Base-by-base conservation (phyloP, 1,139 yeast species). In the Debaryomyces sp. region DNA sequence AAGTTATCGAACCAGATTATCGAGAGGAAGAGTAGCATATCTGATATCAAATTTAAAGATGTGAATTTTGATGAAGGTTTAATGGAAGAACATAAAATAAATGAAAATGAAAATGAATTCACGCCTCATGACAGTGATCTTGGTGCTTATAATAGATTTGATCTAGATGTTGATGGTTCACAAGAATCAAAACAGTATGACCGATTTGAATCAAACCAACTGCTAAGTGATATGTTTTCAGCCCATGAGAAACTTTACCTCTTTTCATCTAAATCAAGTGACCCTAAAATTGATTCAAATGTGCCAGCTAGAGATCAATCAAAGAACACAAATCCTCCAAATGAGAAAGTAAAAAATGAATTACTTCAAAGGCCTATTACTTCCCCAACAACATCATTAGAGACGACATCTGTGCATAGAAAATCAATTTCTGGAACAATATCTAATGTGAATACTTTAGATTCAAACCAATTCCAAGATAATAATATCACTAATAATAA, bases 161-260 rank as follows among this genome's bases (percentile, higher is more conserved):
- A 47, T 22, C 52, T 44, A 8, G 35, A 44, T 13, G 38, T 21
- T 5, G 45, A 47, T 13, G 45, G 41, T 15, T 23, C 44, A 12
- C 44, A 24, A 15, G 33, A 29, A 27, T 15, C 42, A 12, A 12
- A 35, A 18, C 26, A 21, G 15, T 22, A 13, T 27, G 32, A 33
- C 40, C 43, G 34, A 30, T 36, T 44, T 7, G 54, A 49, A 41
- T 51, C 58, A 1, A 50, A 55, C 39, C 69, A 64, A 27, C 62
- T 64, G 5, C 44, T 68, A 6, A 46, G 53, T 1, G 73, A 70
- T 9, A 54, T 75, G 23, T 66, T 71, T 41, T 41, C 59, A 0
- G 63, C 66, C 1, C 80, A 75, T 53, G 78, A 74, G 46, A 63
- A 64, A 46, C 58, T 75, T 10, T 73, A 58, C 47, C 53, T 58